Conservation (phyloP, 129 eudicot species). For the Calendula officinalis region DNA sequence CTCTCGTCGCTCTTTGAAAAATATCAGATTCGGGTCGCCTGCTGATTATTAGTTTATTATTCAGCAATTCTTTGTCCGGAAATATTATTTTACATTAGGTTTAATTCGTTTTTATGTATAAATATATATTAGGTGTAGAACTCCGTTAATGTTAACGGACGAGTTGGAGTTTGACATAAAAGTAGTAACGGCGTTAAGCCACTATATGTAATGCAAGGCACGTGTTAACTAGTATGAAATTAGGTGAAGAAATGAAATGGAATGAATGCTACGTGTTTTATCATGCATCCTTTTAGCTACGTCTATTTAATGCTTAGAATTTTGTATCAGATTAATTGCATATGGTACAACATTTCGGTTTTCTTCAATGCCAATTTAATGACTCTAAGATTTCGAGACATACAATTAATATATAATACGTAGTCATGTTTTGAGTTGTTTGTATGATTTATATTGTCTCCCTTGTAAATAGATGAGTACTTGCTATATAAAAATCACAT, state of each 20-base stretch:
- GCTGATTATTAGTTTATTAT: slow-evolving; percentile 1
- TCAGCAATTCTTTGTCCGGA: slow-evolving; percentile 42
- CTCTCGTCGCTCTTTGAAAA: slow-evolving; percentile 49
- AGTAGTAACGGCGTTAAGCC: slow-evolving; percentile 26
- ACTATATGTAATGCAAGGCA: slow-evolving; percentile 26
- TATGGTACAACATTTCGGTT: slow-evolving; percentile 9
- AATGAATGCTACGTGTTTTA: slow-evolving; percentile 48
- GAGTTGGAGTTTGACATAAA: slow-evolving; percentile 23
- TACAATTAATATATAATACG: background rate
- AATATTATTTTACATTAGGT: slow-evolving; percentile 12
- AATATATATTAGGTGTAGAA: slow-evolving; percentile 9
- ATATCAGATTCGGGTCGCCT: background rate
- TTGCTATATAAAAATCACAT: no score
- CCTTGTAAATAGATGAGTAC: no score
- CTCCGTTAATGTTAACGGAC: slow-evolving; percentile 45
- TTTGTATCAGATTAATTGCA: slow-evolving; percentile 30
- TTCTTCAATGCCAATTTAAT: background rate
- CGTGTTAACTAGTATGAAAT: slow-evolving; percentile 39
- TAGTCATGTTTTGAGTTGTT: background rate
- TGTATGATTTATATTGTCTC: no score
- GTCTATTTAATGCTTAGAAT: slow-evolving; percentile 29
- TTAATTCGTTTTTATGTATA: slow-evolving; percentile 29
- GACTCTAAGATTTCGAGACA: background rate
- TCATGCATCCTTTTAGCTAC: slow-evolving; percentile 41
- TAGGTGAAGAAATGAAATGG: slow-evolving; percentile 61